Conservation (phyloP, 2,329 filamentous ascomycete genomes). For the Aurifilum marmelostoma region DNA sequence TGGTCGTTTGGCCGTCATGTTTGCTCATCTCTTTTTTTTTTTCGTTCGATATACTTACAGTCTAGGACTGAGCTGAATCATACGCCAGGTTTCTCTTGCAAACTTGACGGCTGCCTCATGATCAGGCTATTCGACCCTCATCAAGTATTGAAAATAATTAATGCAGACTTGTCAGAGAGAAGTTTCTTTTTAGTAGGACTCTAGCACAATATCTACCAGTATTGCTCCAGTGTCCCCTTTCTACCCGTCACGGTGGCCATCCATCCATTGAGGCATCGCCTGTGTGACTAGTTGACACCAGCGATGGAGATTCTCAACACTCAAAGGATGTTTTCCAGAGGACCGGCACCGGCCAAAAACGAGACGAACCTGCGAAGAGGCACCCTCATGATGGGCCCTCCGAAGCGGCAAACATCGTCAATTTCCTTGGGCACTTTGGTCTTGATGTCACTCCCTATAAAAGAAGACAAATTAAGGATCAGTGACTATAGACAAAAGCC, state of each 20-base stretch:
- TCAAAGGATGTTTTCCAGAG: not conserved
- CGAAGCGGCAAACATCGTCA: not conserved
- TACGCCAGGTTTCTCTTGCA: not conserved
- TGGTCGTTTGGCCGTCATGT: too few species aligned
- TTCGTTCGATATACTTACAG: too few species aligned
- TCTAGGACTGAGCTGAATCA: not conserved
- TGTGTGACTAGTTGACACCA: too few species aligned
- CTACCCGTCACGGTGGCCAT: not conserved
- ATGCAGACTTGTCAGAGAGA: not conserved
- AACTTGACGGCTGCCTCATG: not conserved
- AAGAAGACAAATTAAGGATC: not conserved
- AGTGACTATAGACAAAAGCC: not conserved
- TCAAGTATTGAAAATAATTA: not conserved
- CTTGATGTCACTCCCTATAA: conserved; percentile 1
- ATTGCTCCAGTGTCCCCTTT: not conserved
- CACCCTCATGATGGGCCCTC: not conserved
- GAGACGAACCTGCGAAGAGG: conserved; percentile 6
- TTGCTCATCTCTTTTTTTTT: too few species aligned
- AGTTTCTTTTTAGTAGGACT: not conserved
- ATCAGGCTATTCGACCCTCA: not conserved
- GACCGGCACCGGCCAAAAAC: not conserved
- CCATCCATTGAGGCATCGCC: not conserved
- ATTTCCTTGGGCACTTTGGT: conserved; percentile 6
- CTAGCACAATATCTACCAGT: not conserved
- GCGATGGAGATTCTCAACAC: not conserved